Evolutionary conservation across 495 filamentous ascomycete genomes (phyloP), one percentile per base, ranked within the genome.

Genomic region (Cercophora samala): DNA sequence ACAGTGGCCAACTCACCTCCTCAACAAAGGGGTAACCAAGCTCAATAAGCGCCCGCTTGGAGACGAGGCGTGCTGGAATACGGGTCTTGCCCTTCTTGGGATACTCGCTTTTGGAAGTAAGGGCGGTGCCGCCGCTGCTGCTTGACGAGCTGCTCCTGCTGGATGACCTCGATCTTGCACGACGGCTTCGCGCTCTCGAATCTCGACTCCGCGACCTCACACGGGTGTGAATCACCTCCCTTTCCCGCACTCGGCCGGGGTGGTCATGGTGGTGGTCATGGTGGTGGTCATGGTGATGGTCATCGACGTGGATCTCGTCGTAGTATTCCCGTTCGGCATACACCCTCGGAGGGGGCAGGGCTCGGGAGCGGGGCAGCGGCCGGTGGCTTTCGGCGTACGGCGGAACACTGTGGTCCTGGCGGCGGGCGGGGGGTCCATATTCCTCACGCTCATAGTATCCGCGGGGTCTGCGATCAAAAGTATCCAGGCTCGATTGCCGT

Each of bases 1-100:
- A 8, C 2, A 37, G 1, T 15, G 9, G 24, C 4, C 15, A 51
- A 60, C 83, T 56, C 79, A 94, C 91, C 81, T 96, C 93, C 81
- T 95, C 91, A 59, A 90, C 83, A 73, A 87, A 96, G 1, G 93
- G 91, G 80, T 96, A 96, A 11, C 91, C 90, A 24, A 93, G 80
- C 58, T 95, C 90, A 66, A 92, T 86, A 62, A 97, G 84, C 17
- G 91, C 93, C 69, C 86, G 81, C 75, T 89, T 87, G 72, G 89
- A 88, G 52, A 93, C 89, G 64, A 96, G 82, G 53, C 88, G 84
- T 51, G 84, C 84, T 0, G 93, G 93, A 77, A 97, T 91, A 63
- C 89, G 84, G 13, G 93, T 97, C 83, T 93, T 95, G 66, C 93
- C 93, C 73, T 89, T 91, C 76, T 92, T 92, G 19, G 90, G 91